Evolutionary conservation across 495 filamentous ascomycete genomes (phyloP), one percentile per base, ranked within the genome.

Genomic region (Aspergillus hancockii): DNA sequence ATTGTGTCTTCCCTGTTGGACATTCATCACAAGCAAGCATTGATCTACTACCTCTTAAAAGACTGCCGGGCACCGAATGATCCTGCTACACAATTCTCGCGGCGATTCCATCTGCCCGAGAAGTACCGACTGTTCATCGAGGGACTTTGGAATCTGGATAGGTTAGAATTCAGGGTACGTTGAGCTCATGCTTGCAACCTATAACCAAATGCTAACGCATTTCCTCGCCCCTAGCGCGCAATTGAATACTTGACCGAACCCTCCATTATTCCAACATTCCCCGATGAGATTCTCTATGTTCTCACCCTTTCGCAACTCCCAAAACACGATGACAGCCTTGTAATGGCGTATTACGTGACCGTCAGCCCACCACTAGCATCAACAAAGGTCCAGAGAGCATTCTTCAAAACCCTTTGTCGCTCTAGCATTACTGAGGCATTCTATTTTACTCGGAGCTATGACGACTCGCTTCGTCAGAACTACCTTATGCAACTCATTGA

Each of bases 111-210:
- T 61, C 70, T 87, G 16, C 89, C 90, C 0, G 71, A 80, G 21
- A 88, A 86, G 59, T 93, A 91, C 67, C 83, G 83, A 62, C 83
- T 89, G 28, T 88, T 90, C 57, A 90, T 93, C 69, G 85, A 87
- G 57, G 90, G 90, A 4, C 72, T 94, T n/a, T 93, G 90, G 89
- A 79, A 88, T 53, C 76, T 94, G 75, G 90, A 94, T 69, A 79
- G 81, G 46, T 71, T 83, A 23, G 80, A 90, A 49, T 91, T 90
- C 71, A 79, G 82, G 62, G 82, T 88, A 63, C 41, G 73, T 65
- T 40, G 14, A 41, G 38, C 4, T 18, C 14, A 14, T 8, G 2
- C 38, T n/a, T 41, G 38, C 34, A 7, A 31, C 16, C 4, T 9
- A 21, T 16, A 14, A 19, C 50, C 31, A 25, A 38, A 50, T 50